Evolutionary conservation across 257 asterid genomes (phyloP), one percentile per base, ranked within the genome.

Genomic region (Solanum bulbocastanum): DNA sequence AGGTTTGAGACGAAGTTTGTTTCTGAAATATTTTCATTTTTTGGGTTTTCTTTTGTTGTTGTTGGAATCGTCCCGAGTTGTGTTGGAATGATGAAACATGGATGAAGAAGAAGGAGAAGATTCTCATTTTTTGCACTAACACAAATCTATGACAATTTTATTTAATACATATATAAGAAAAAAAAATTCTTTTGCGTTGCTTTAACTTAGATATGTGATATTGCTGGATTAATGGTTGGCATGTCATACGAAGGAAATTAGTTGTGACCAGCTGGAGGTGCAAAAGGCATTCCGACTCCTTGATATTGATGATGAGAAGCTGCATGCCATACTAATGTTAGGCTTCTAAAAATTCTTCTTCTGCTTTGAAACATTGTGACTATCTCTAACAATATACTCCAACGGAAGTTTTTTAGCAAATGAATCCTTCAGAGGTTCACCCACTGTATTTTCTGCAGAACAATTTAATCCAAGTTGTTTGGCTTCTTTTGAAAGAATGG

Each of bases 401-500:
- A 87, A 33, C 1, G 95, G 91, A 42, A 90, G 90, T 88, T 92
- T 91, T 91, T 93, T 94, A 14, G 90, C 88, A 2, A 93, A 71
- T 39, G 91, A 85, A 39, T 90, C 66, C 87, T 90, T 92, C 42
- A 88, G 40, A 22, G 98, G 89, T 88, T 93, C 92, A 32, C 78
- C 90, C 0, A 92, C 88, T 4, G 93, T 91, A 85, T 93, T 93
- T 91, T 94, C 98, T 12, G 96, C 97, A 1, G 94, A 91, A 90
- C 89, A 30, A 81, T 90, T 96, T 98, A 52, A 91, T 91, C 87
- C 91, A 87, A 86, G 37, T 30, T 86, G 84, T 84, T 89, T 39
- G 89, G 92, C 89, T 89, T 91, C 79, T 90, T 30, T 30, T 30
- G 30, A 30, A 1, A 30, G 30, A 30, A 30, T 30, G 30, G 30